Evolutionary conservation across 129 eudicot genomes (phyloP).

Genomic region (Mikania micrantha): DNA sequence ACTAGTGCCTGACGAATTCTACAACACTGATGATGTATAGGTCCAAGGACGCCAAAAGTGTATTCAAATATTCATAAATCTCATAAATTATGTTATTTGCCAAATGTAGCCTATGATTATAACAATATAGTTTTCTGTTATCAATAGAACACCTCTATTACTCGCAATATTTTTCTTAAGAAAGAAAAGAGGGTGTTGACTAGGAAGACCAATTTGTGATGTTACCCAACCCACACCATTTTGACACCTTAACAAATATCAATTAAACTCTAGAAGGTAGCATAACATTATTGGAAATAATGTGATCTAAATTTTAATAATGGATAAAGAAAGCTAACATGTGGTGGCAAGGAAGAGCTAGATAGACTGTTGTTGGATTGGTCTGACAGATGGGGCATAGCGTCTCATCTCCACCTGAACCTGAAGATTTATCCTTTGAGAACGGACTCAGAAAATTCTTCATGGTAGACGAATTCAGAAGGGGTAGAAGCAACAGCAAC

Average conservation of each 20-base stretch:
- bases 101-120: neutral
- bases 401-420: slow-evolving; percentile 59
- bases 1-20: too few relatives aligned
- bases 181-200: neutral
- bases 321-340: slow-evolving; percentile 37
- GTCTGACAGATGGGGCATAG: slow-evolving; percentile 89
- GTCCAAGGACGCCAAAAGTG: neutral
- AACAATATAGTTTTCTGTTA: neutral
- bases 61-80: neutral
- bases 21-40: too few relatives aligned
- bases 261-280: neutral
- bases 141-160: neutral
- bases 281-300: neutral
- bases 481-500: slow-evolving; percentile 95
- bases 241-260: slow-evolving; percentile 1
- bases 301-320: neutral
- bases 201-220: neutral
- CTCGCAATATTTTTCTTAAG: neutral
- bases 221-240: neutral
- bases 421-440: slow-evolving; percentile 73
- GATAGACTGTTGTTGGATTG: slow-evolving; percentile 73
- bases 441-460: slow-evolving; percentile 74
- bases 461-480: slow-evolving; percentile 84
- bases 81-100: neutral
- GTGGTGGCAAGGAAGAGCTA: slow-evolving; percentile 98